A percentile compares a stretch with the other conserved stretches of the same genome.
Conservation (phyloP, 306 rosid genomes). For the Medicago lupulina region DNA sequence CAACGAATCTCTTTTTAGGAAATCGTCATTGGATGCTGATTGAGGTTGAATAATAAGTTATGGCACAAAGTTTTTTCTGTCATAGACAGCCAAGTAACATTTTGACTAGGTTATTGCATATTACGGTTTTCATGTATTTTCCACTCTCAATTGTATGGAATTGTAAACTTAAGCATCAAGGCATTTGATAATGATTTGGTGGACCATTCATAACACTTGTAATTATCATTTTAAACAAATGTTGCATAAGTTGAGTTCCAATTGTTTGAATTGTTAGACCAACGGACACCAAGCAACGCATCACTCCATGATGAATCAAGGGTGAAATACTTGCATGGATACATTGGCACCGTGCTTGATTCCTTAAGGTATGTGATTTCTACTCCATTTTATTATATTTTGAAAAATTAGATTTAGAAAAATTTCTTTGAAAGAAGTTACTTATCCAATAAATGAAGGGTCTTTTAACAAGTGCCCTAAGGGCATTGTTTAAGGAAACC, state of each 20-base stretch:
- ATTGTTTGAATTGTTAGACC: slow-evolving; percentile 43
- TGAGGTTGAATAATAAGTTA: not conserved
- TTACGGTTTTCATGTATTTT: not conserved
- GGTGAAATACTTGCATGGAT: slow-evolving; percentile 51
- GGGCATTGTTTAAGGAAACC: too few relatives aligned
- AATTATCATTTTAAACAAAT: not conserved
- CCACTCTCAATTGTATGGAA: not conserved
- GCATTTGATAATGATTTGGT: not conserved
- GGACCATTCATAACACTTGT: not conserved
- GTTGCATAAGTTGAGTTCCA: not conserved
- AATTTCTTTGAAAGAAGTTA: not conserved
- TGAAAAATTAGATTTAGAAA: not conserved
- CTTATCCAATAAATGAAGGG: not conserved
- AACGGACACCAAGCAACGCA: slow-evolving; percentile 47
- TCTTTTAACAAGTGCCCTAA: too few relatives aligned
- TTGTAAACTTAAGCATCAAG: not conserved
- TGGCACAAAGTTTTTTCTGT: not conserved
- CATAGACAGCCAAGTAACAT: too few relatives aligned
- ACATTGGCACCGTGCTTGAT: slow-evolving; percentile 49
- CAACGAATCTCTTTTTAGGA: not conserved
- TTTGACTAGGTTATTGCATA: not conserved
- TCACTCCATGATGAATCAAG: slow-evolving; percentile 55
- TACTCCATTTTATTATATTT: not conserved
- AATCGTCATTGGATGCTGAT: not conserved
- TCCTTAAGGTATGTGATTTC: slow-evolving; percentile 49